Conservation (phyloP, 2,329 filamentous ascomycete species). For the Pseudohalonectria lignicola region DNA sequence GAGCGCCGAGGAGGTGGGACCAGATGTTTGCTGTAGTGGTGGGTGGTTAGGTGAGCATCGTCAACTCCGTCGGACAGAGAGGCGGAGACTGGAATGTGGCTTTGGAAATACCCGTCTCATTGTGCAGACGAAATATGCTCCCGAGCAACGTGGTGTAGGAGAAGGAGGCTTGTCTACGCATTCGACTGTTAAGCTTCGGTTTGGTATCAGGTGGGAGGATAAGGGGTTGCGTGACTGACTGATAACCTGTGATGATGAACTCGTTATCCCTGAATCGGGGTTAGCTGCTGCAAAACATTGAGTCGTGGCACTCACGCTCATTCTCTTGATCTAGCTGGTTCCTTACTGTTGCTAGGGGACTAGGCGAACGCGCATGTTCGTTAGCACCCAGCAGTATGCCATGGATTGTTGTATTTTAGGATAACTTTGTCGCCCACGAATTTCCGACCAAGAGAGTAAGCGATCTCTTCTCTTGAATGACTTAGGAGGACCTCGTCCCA, state of each 20-base stretch:
- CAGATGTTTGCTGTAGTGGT: constrained; percentile 14
- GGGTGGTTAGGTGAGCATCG: background rate
- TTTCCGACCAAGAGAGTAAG: background rate
- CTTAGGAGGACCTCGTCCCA: too few relatives aligned
- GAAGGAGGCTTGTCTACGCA: background rate
- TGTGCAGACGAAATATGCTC: constrained; percentile 1
- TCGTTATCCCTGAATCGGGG: constrained; percentile 3
- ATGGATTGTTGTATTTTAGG: background rate
- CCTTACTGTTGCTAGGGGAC: background rate
- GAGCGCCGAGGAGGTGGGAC: constrained; percentile 15
- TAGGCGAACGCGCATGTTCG: background rate
- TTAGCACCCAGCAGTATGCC: too few relatives aligned
- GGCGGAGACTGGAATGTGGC: background rate
- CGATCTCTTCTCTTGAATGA: too few relatives aligned
- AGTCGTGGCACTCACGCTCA: too few relatives aligned
- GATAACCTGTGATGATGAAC: constrained; percentile 1
- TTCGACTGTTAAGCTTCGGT: background rate
- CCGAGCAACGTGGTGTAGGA: background rate
- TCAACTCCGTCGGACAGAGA: too few relatives aligned
- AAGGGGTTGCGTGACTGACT: background rate
- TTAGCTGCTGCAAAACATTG: too few relatives aligned
- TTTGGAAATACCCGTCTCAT: background rate
- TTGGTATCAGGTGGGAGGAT: background rate
- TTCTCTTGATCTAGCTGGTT: background rate
- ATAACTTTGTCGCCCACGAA: background rate